These are phyloP conservation scores for Paraleonurus japonicus DNA, from an alignment of 257 asterid species.

Conservation along the genomic window DNA sequence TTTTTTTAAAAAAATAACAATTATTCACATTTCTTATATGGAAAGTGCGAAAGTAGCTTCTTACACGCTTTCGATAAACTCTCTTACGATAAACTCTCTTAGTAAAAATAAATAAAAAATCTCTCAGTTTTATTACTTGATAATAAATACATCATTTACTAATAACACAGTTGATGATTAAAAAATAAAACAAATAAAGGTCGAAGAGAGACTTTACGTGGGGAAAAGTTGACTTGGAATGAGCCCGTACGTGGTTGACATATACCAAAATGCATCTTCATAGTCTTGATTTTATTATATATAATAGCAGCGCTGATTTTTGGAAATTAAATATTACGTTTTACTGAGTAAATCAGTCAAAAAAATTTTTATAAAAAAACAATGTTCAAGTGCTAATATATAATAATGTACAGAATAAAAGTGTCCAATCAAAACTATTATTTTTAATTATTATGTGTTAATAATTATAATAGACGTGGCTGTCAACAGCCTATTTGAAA, in stretches of 20 bases:
- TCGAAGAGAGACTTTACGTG: neutral
- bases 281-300: neutral
- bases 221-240: conserved; percentile 18
- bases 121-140: neutral
- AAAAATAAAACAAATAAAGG: neutral
- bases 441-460: neutral
- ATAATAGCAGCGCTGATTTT: neutral
- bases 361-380: neutral
- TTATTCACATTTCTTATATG: neutral
- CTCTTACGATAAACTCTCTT: neutral
- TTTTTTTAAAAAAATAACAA: too few relatives aligned
- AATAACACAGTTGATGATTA: neutral
- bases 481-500: conserved; percentile 30
- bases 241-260: conserved; percentile 11
- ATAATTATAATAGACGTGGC: conserved; percentile 7
- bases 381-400: neutral
- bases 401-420: neutral
- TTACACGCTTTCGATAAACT: neutral
- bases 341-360: neutral
- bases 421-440: neutral
- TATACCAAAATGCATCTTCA: conserved; percentile 2
- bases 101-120: too few relatives aligned
- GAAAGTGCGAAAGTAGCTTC: neutral
- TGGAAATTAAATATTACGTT: neutral
- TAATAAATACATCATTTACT: neutral